A percentile compares a stretch with the other conserved stretches of the same genome.
These are phyloP conservation scores for Paramecium bursaria DNA, from an alignment of 73 alveolate genomes.

Conservation along the genomic window DNA sequence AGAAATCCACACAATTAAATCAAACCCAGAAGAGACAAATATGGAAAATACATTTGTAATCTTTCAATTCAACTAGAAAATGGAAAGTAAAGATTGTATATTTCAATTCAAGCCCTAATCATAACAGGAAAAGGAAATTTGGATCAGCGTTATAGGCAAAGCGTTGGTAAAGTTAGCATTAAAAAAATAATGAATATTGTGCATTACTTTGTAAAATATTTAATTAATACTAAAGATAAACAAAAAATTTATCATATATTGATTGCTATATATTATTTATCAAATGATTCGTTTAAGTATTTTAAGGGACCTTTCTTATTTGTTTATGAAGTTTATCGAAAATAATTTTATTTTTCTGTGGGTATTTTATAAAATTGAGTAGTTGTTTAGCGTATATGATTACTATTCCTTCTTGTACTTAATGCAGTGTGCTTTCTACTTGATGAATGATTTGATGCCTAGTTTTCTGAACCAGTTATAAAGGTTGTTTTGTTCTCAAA, in stretches of 20 bases:
- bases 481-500: constrained; percentile 7
- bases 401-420: no score
- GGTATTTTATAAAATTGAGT: no score
- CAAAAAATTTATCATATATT: no score
- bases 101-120: constrained; percentile 81
- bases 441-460: constrained; percentile 26
- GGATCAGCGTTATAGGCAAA: constrained; percentile 95
- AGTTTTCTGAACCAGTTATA: constrained; percentile 13
- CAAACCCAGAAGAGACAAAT: constrained; percentile 84
- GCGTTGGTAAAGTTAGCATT: constrained; percentile 85
- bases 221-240: no score
- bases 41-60: constrained; percentile 78
- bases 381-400: no score
- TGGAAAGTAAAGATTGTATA: constrained; percentile 76
- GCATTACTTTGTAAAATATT: no score
- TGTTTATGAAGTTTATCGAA: no score
- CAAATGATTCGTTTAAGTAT: no score
- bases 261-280: no score
- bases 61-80: constrained; percentile 76
- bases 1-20: constrained; percentile 83
- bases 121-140: constrained; percentile 86
- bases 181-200: constrained; percentile 71
- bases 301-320: no score
- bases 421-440: constrained; percentile 23
- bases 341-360: no score